Evolutionary conservation across 352 stramenopile genomes (phyloP), one percentile per base, ranked within the genome.

Genomic region (Globisporangium canariense): DNA sequence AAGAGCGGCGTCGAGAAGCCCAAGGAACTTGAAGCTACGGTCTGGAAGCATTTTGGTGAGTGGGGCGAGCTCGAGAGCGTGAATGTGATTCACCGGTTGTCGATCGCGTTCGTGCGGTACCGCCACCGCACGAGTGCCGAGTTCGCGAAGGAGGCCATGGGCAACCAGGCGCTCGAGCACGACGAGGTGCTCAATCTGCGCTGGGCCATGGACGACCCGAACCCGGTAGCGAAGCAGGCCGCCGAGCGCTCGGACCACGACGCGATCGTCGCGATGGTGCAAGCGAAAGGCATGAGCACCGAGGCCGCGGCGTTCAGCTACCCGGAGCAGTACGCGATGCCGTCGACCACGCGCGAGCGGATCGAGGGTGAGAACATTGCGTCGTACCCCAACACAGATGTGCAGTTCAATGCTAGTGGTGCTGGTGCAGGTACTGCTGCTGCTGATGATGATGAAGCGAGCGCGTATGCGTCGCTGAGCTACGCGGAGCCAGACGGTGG

Each of bases 31-130:
- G 76, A 97, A 32, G 70, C 86, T 13, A 75, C 71, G 6, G 66
- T 98, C 9, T 79, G 73, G 70, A 83, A 89, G 58, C 90, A 98
- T 60, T 98, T 98, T 73, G 77, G 79, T 2, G 94, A 98, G 69
- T 98, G 86, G 84, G 94, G 94, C 18, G 94, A 98, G 71, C 83
- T 98, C 9, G 94, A 98, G 70, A 93, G 88, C 64, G 82, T 98
- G 59, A 98, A 98, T 76, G 83, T 98, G 22, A 93, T 98, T 58
- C 80, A 92, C 54, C 77, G 93, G n/a, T 76, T 97, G 58, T 89
- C 82, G 18, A 97, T 98, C 66, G 81, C 81, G 51, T 98, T 98
- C 59, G 88, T 98, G 46, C 73, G 93, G 28, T 97, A 82, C 62
- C 83, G 86, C 51, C 80, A 93, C 62, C 80, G 84, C 38, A 88